phyloP scores from a whole-genome alignment of 1,284 basidiomycete genomes.

The Thelephora terrestris region DNA sequence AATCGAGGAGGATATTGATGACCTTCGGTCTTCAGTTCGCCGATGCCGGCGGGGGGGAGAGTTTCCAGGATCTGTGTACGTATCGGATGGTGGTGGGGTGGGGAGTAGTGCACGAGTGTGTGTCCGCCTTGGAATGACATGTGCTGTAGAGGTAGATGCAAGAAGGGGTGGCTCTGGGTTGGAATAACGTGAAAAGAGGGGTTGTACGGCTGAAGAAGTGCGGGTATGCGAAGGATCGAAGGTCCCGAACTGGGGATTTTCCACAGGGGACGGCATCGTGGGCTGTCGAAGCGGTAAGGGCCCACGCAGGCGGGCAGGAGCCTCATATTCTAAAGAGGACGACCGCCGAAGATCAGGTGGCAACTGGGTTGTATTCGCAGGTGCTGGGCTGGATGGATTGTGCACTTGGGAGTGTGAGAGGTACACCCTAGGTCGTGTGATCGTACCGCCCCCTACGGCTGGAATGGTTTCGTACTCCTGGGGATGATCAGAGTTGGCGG shows the following conservation, averaged over 20 bases:
- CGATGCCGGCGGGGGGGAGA: slow-evolving; percentile 22
- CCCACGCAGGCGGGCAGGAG: background rate
- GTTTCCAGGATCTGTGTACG: slow-evolving; percentile 17
- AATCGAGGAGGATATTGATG: slow-evolving; percentile 34
- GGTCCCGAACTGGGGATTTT: background rate
- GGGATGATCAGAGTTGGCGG: slow-evolving; percentile 17
- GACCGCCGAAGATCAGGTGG: slow-evolving; percentile 1
- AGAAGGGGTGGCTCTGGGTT: slow-evolving; percentile 17
- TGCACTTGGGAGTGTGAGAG: slow-evolving; percentile 42
- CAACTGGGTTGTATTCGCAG: background rate
- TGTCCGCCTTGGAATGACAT: slow-evolving; percentile 21
- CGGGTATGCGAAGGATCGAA: background rate
- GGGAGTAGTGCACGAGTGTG: slow-evolving; percentile 18
- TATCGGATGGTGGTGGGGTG: slow-evolving; percentile 21
- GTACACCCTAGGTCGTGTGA: slow-evolving; percentile 51
- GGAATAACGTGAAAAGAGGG: slow-evolving; percentile 18
- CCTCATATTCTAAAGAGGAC: background rate
- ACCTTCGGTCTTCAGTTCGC: slow-evolving; percentile 11
- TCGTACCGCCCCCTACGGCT: slow-evolving; percentile 55
- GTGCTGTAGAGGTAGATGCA: no score
- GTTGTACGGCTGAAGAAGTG: slow-evolving; percentile 8
- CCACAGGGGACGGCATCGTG: background rate
- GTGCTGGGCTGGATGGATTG: slow-evolving; percentile 12
- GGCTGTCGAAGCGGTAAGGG: background rate
- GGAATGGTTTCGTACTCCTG: slow-evolving; percentile 36